phyloP scores from a whole-genome alignment of 2,329 filamentous ascomycete species.

The Trichoderma sp. region DNA sequence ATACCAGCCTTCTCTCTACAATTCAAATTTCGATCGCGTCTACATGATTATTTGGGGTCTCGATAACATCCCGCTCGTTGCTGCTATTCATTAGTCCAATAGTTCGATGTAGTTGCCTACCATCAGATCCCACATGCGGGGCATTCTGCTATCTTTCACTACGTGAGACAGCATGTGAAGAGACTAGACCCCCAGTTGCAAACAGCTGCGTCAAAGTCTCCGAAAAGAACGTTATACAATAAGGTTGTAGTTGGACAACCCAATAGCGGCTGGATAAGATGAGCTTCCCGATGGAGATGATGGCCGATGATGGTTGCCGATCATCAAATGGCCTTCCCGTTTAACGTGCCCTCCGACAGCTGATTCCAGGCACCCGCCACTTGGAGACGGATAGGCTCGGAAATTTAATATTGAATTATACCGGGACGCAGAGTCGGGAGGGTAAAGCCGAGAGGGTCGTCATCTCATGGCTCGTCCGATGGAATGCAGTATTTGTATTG shows the following conservation, averaged over 20 bases:
- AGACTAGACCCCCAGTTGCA: background rate
- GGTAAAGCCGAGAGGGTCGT: background rate
- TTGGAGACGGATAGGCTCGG: background rate
- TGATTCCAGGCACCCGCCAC: background rate
- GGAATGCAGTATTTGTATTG: background rate
- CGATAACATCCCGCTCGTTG: background rate
- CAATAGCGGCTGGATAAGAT: background rate
- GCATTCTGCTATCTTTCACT: background rate
- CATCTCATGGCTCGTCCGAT: background rate
- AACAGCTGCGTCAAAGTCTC: background rate
- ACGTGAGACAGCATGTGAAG: background rate
- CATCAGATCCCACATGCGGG: background rate
- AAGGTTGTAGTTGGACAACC: background rate
- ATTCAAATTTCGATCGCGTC: background rate
- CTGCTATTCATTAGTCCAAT: background rate
- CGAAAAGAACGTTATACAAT: background rate
- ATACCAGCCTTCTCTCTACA: background rate
- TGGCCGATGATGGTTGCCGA: background rate
- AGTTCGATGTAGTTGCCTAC: background rate
- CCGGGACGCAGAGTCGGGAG: background rate
- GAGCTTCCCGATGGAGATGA: constrained; percentile 13
- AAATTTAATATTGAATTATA: background rate
- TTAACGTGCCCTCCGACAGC: background rate
- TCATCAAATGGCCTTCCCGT: constrained; percentile 8
- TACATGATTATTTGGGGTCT: background rate